These are phyloP conservation scores for Rehmannia glutinosa DNA, from an alignment of 257 asterid genomes.

Conservation along the genomic window DNA sequence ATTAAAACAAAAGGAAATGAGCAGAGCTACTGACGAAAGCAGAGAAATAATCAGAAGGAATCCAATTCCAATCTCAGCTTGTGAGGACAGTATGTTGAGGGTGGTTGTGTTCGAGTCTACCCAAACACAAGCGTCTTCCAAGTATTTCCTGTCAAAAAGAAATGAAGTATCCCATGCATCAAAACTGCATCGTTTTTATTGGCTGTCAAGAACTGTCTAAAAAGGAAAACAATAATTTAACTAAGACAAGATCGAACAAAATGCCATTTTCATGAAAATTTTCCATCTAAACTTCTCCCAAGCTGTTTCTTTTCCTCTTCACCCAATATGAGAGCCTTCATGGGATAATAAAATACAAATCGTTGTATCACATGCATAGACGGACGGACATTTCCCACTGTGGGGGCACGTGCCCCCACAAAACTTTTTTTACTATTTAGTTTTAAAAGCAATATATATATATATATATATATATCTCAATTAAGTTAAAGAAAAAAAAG, in stretches of 20 bases:
- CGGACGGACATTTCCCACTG: no score
- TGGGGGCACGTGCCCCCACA: no score
- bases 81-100: constrained; percentile 68
- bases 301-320: background rate
- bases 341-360: background rate
- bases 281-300: constrained; percentile 10
- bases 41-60: constrained; percentile 65
- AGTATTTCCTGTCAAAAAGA: constrained; percentile 62
- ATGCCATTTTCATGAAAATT: background rate
- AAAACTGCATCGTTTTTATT: no score
- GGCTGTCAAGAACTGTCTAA: background rate
- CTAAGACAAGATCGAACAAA: background rate
- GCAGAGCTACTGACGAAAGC: constrained; percentile 57
- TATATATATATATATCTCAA: no score
- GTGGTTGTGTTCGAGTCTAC: constrained; percentile 74
- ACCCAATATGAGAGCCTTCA: background rate
- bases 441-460: no score
- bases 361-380: background rate
- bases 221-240: background rate
- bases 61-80: constrained; percentile 77
- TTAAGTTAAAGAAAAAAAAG: no score
- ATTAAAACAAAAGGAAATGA: background rate
- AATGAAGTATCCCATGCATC: no score
- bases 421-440: no score
- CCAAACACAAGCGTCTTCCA: constrained; percentile 90